phyloP scores from a whole-genome alignment of 371 early-diverging fungal genomes.

The Haplosporangium sp. region DNA sequence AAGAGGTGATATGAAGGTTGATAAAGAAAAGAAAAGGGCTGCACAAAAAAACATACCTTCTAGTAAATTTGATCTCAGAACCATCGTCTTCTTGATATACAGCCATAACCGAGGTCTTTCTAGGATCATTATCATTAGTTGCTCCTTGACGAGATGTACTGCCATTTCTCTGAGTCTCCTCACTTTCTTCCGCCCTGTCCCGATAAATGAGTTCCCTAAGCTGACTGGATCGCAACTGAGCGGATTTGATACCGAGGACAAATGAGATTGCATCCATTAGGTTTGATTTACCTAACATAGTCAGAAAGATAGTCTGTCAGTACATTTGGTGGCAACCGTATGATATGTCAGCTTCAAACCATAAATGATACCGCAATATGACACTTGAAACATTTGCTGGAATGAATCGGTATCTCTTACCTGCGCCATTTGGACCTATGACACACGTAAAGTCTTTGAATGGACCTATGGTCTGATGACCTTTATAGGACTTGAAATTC shows the following conservation, averaged over 20 bases:
- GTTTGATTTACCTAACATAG: constrained; percentile 92
- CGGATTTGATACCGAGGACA: constrained; percentile 93
- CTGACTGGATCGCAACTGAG: constrained; percentile 89
- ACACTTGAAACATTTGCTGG: no score
- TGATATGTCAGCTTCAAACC: background rate
- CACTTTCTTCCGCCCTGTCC: constrained; percentile 56
- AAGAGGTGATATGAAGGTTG: background rate
- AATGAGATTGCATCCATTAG: constrained; percentile 99
- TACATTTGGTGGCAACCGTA: constrained; percentile 33
- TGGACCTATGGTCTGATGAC: constrained; percentile 93
- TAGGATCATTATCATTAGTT: constrained; percentile 60
- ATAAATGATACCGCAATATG: background rate
- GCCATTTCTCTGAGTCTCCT: constrained; percentile 32
- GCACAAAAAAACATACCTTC: constrained; percentile 56
- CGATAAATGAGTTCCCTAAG: constrained; percentile 94
- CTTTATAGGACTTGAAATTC: constrained; percentile 99
- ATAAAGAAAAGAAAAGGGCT: background rate
- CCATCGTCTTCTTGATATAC: constrained; percentile 76
- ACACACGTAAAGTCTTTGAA: constrained; percentile 97
- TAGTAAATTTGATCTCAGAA: constrained; percentile 68
- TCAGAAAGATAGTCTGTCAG: background rate
- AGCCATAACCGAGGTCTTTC: constrained; percentile 81
- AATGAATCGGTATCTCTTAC: constrained; percentile 55
- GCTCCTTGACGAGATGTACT: constrained; percentile 39
- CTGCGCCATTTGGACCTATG: constrained; percentile 99